Percentiles rank a stretch among this genome's conserved stretches.
Conservation (phyloP, 2,329 filamentous ascomycete genomes). For the Westerdykella ornata region DNA sequence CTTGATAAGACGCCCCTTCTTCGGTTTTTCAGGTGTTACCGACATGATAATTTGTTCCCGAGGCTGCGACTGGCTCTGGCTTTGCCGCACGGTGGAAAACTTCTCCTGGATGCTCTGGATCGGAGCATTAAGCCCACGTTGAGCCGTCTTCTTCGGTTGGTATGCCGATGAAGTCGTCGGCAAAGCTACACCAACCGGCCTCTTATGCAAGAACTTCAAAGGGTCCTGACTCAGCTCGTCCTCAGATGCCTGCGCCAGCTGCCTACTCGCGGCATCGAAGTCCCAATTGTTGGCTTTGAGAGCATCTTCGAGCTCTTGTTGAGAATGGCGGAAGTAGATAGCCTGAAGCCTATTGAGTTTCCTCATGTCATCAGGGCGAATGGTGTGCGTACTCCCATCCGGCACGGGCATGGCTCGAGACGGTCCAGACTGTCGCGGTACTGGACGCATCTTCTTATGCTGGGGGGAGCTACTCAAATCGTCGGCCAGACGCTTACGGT, state of each 20-base stretch:
- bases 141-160: slow-evolving; percentile 44
- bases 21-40: slow-evolving; percentile 15
- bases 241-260: slow-evolving; percentile 40
- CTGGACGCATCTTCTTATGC: slow-evolving; percentile 19
- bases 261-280: slow-evolving; percentile 46
- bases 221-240: slow-evolving; percentile 18
- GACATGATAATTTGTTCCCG: not conserved
- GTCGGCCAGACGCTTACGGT: slow-evolving; percentile 24
- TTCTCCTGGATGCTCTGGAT: slow-evolving; percentile 54
- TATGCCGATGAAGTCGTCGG: not conserved
- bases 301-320: slow-evolving; percentile 46
- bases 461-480: slow-evolving; percentile 11
- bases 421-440: slow-evolving; percentile 25
- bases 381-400: slow-evolving; percentile 25
- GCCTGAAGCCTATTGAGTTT: slow-evolving; percentile 50
- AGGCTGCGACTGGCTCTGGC: slow-evolving; percentile 4
- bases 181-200: slow-evolving; percentile 3
- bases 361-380: slow-evolving; percentile 43
- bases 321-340: slow-evolving; percentile 44
- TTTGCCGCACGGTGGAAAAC: slow-evolving; percentile 33
- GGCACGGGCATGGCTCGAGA: slow-evolving; percentile 29
- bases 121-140: slow-evolving; percentile 50
- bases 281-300: slow-evolving; percentile 48
- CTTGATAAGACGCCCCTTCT: slow-evolving; percentile 44
- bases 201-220: not conserved